Conservation (phyloP, 768 basidiomycete species). For the Lactarius hengduanensis region DNA sequence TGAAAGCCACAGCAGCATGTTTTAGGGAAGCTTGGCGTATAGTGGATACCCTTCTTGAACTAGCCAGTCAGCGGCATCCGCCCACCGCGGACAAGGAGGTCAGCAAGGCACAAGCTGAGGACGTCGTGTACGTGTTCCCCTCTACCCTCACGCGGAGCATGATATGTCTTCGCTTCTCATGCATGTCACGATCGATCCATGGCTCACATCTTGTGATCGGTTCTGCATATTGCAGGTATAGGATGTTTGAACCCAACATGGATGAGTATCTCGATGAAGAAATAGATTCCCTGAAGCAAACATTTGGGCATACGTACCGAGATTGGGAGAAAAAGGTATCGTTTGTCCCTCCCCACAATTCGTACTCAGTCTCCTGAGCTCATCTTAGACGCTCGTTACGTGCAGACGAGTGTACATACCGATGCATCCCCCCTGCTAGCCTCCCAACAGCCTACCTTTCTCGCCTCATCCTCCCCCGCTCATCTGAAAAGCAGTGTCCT, state of each 20-base stretch:
- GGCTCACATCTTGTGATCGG: constrained; percentile 1
- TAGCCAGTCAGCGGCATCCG: constrained; percentile 38
- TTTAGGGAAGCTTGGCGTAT: constrained; percentile 88
- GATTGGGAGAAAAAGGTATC: constrained; percentile 76
- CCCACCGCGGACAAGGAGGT: constrained; percentile 40
- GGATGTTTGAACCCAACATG: constrained; percentile 96
- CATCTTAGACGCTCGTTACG: constrained; percentile 46
- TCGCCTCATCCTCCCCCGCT: constrained; percentile 58
- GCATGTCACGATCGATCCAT: constrained; percentile 11
- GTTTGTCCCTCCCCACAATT: constrained; percentile 38
- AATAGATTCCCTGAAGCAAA: constrained; percentile 72
- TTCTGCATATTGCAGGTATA: constrained; percentile 53
- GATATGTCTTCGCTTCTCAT: constrained; percentile 8
- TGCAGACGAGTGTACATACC: constrained; percentile 21
- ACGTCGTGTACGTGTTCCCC: constrained; percentile 65
- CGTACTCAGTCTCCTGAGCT: constrained; percentile 60
- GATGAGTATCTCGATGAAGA: constrained; percentile 98
- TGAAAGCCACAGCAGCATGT: constrained; percentile 85
- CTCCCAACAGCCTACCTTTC: constrained; percentile 22
- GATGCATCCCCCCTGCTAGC: constrained; percentile 10
- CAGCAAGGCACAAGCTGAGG: constrained; percentile 60
- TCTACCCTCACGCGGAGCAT: constrained; percentile 1
- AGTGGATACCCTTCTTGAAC: constrained; percentile 69
- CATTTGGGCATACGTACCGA: constrained; percentile 71
- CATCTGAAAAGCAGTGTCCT: constrained; percentile 90